Evolutionary conservation across 306 rosid species (phyloP).

Genomic region (Leucaena leucocephala): DNA sequence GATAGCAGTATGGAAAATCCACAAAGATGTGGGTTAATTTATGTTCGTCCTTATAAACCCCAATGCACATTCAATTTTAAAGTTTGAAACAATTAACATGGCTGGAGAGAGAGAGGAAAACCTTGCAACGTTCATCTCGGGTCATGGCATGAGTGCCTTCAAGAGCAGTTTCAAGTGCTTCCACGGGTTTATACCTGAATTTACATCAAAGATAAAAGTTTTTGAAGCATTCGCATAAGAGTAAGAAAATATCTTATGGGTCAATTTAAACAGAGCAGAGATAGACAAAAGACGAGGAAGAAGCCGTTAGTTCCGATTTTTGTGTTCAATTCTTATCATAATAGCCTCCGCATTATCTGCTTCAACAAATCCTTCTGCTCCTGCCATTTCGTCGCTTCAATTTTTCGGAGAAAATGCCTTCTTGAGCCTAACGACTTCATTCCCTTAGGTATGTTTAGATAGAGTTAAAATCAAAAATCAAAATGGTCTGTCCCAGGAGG

Average conservation of each 20-base stretch:
- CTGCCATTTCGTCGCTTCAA: slow-evolving; percentile 51
- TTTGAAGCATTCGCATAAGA: background rate
- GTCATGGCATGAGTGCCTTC: slow-evolving; percentile 91
- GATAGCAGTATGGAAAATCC: background rate
- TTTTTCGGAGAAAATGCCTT: slow-evolving; percentile 33
- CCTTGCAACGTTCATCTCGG: slow-evolving; percentile 64
- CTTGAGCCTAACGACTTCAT: background rate
- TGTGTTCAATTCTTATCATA: slow-evolving; percentile 87
- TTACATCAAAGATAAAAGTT: slow-evolving; percentile 19
- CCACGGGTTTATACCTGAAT: slow-evolving; percentile 72
- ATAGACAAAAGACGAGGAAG: background rate
- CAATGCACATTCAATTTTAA: background rate
- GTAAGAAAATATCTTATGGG: background rate
- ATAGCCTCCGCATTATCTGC: slow-evolving; percentile 91
- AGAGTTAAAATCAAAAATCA: background rate
- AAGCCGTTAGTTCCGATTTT: slow-evolving; percentile 63
- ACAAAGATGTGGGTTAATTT: background rate
- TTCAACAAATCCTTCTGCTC: slow-evolving; percentile 60
- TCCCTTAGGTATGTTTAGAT: background rate
- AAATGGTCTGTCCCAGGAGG: background rate
- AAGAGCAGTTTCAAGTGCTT: slow-evolving; percentile 94
- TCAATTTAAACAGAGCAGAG: background rate
- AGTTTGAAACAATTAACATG: background rate
- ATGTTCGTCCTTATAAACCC: slow-evolving; percentile 5
- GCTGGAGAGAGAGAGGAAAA: slow-evolving; percentile 39